These are phyloP conservation scores for Diplodia intermedia DNA, from an alignment of 2,329 filamentous ascomycete genomes.

Conservation along the genomic window DNA sequence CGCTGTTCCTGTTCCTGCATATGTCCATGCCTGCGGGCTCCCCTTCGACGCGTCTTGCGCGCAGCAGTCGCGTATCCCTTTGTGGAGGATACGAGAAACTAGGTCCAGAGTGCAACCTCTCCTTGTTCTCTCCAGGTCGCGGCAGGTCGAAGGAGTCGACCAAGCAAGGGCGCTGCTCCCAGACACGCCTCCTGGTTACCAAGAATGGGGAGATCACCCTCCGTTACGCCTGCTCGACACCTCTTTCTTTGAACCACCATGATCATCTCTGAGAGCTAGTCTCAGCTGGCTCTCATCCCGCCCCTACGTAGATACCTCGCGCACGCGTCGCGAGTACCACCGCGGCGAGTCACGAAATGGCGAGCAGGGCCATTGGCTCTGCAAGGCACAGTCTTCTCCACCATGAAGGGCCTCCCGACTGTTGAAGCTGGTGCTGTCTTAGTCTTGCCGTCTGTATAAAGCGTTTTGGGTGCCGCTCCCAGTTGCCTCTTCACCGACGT, in stretches of 20 bases:
- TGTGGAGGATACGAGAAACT: constrained; percentile 28
- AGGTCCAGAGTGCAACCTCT: constrained; percentile 29
- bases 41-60: constrained; percentile 31
- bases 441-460: constrained; percentile 29
- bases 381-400: constrained; percentile 46
- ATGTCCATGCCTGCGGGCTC: constrained; percentile 21
- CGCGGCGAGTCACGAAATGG: constrained; percentile 31
- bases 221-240: constrained; percentile 13
- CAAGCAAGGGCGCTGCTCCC: constrained; percentile 31
- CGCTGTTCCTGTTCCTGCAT: constrained; percentile 33
- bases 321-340: constrained; percentile 32
- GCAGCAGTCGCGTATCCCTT: constrained; percentile 27
- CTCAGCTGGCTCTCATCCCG: constrained; percentile 19
- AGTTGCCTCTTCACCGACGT: constrained; percentile 6
- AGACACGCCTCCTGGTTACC: constrained; percentile 32
- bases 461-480: constrained; percentile 27
- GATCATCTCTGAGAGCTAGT: constrained; percentile 23
- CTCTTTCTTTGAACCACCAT: constrained; percentile 31
- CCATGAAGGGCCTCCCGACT: constrained; percentile 15
- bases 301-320: constrained; percentile 30
- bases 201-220: constrained; percentile 29
- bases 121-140: constrained; percentile 10
- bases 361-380: constrained; percentile 38
- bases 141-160: constrained; percentile 13
- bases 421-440: constrained; percentile 26